A percentile compares a stretch with the other conserved stretches of the same genome.
Evolutionary conservation across 225 moss, liverwort and hornwort species (phyloP).

Genomic region (Neckera pumila): DNA sequence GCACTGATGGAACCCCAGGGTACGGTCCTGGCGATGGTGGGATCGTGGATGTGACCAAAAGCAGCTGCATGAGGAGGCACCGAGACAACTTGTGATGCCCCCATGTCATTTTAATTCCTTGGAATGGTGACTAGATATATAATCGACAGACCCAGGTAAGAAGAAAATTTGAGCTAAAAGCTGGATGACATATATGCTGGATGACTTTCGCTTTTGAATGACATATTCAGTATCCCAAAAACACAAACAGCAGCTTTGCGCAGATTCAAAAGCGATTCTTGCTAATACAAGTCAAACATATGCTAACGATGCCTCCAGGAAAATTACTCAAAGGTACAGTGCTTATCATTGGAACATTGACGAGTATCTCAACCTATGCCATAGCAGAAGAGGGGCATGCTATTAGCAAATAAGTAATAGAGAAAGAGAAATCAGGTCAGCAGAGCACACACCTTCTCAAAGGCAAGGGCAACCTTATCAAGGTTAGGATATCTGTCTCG

Average conservation of each 20-base stretch:
- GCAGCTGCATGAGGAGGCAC: conserved; percentile 26
- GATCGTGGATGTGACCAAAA: conserved; percentile 73
- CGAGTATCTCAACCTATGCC: not conserved
- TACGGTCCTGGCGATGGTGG: conserved; percentile 53
- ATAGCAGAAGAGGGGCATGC: not conserved
- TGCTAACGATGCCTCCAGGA: not conserved
- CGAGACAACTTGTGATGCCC: not conserved
- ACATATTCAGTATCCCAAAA: not conserved
- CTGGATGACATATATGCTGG: no score
- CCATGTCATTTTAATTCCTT: not conserved
- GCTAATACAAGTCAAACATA: not conserved
- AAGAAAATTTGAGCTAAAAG: not conserved
- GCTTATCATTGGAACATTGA: not conserved
- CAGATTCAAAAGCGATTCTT: not conserved
- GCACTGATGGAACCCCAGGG: conserved; percentile 24
- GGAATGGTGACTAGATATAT: not conserved
- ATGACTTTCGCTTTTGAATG: no score
- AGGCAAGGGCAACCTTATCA: conserved; percentile 88
- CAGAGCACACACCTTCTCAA: conserved; percentile 57
- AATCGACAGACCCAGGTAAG: not conserved
- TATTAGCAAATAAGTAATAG: not conserved
- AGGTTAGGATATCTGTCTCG: conserved; percentile 75
- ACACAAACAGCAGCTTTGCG: not conserved
- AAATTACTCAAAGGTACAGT: not conserved
- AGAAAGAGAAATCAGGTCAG: not conserved